Evolutionary conservation across 257 asterid genomes (phyloP).

Genomic region (Leptodermis oblonga): DNA sequence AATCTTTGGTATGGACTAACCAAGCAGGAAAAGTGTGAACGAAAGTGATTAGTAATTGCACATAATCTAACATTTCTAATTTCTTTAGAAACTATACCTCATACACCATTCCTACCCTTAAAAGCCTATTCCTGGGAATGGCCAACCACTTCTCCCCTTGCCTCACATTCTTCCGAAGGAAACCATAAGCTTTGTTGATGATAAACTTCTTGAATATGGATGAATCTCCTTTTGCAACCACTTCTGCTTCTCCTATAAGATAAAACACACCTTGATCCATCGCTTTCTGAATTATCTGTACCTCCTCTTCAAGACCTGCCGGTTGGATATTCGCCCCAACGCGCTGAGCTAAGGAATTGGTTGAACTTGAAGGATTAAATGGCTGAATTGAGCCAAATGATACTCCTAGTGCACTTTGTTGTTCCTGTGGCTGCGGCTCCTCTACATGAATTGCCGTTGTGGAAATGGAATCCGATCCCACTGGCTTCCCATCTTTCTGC

Average conservation of each 20-base stretch:
- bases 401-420: slow-evolving; percentile 12
- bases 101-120: slow-evolving; percentile 70
- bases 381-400: slow-evolving; percentile 45
- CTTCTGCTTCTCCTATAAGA: slow-evolving; percentile 64
- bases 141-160: slow-evolving; percentile 54
- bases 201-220: slow-evolving; percentile 17
- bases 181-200: slow-evolving; percentile 33
- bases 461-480: slow-evolving; percentile 20
- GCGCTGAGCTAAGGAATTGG: slow-evolving; percentile 15
- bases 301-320: slow-evolving; percentile 36
- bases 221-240: slow-evolving; percentile 50
- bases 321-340: neutral
- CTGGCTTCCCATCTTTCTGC: slow-evolving; percentile 10
- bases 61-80: too few species aligned
- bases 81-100: too few species aligned
- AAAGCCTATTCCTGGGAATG: slow-evolving; percentile 54
- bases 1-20: too few species aligned
- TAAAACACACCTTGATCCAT: slow-evolving; percentile 52
- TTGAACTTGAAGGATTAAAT: slow-evolving; percentile 15
- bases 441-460: slow-evolving; percentile 33
- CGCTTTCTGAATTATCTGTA: slow-evolving; percentile 35
- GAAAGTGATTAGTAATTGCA: too few species aligned
- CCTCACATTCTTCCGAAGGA: slow-evolving; percentile 61
- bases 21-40: too few species aligned
- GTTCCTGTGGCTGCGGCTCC: slow-evolving; percentile 22